A percentile compares a stretch with the other conserved stretches of the same genome.
Conservation (phyloP, 2,329 filamentous ascomycete genomes). For the Dactylellina cionopaga region DNA sequence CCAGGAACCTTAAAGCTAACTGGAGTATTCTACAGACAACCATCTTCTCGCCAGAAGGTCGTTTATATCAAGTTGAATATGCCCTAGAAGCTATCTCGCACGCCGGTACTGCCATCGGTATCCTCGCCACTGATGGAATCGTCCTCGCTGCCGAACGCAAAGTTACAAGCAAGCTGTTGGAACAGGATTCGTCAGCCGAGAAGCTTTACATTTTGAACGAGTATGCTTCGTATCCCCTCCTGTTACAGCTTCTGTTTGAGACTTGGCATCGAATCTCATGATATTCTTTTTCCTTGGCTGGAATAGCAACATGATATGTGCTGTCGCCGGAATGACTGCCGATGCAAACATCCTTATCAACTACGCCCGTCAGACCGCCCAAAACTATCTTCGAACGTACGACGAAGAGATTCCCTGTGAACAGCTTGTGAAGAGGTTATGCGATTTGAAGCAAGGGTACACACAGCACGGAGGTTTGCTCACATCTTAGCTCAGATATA, state of each 20-base stretch:
- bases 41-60: constrained; percentile 99
- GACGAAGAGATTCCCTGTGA: constrained; percentile 99
- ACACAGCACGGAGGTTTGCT: constrained; percentile 84
- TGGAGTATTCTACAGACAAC: constrained; percentile 75
- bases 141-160: constrained; percentile 97
- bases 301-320: constrained; percentile 97
- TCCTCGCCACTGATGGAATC: constrained; percentile 97
- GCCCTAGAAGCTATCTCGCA: constrained; percentile 98
- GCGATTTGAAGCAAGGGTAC: constrained; percentile 98
- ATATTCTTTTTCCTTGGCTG: not conserved
- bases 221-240: constrained; percentile 64
- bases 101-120: constrained; percentile 94
- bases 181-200: constrained; percentile 99
- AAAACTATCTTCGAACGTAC: constrained; percentile 97
- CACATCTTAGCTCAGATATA: not conserved
- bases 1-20: constrained; percentile 13
- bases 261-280: constrained; percentile 8
- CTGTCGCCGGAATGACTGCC: constrained; percentile 98
- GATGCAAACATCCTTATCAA: constrained; percentile 99
- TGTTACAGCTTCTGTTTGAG: not conserved
- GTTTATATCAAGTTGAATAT: constrained; percentile 99
- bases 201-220: constrained; percentile 99
- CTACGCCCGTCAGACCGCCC: constrained; percentile 95
- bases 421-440: constrained; percentile 94
- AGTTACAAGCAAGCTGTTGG: constrained; percentile 97